Conservation (phyloP, 331 rosid genomes). For the Malus hybrid region DNA sequence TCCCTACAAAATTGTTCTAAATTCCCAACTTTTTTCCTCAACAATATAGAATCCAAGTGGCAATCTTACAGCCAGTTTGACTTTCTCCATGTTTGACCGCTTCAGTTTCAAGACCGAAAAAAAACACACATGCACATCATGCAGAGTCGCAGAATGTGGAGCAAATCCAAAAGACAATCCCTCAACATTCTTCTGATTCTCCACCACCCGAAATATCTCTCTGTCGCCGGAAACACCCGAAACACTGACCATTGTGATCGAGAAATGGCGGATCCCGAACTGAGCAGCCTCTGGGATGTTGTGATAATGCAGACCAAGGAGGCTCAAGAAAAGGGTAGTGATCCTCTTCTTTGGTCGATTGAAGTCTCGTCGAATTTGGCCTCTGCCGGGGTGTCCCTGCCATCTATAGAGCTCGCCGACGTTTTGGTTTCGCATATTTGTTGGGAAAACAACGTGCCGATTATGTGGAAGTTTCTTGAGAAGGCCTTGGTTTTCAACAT, state of each 20-base stretch:
- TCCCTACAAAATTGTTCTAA: neutral
- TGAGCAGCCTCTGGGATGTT: constrained; percentile 1
- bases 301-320: neutral
- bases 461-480: constrained; percentile 17
- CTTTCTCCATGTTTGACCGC: neutral
- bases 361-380: constrained; percentile 1
- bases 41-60: neutral
- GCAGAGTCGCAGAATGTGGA: neutral
- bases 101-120: neutral
- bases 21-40: neutral
- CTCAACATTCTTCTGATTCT: neutral
- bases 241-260: neutral
- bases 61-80: neutral
- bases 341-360: constrained; percentile 18
- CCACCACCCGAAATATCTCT: neutral
- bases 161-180: neutral
- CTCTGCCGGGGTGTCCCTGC: constrained; percentile 5
- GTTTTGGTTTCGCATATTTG: constrained; percentile 10
- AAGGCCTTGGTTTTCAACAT: constrained; percentile 11
- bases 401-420: neutral
- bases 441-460: constrained; percentile 15
- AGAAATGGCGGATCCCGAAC: neutral
- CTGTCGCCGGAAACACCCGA: neutral
- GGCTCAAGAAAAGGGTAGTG: constrained; percentile 11
- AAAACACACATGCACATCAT: neutral